phyloP scores from a whole-genome alignment of 2,329 filamentous ascomycete species.

The Ophiocordyceps camponoti-leonardi region DNA sequence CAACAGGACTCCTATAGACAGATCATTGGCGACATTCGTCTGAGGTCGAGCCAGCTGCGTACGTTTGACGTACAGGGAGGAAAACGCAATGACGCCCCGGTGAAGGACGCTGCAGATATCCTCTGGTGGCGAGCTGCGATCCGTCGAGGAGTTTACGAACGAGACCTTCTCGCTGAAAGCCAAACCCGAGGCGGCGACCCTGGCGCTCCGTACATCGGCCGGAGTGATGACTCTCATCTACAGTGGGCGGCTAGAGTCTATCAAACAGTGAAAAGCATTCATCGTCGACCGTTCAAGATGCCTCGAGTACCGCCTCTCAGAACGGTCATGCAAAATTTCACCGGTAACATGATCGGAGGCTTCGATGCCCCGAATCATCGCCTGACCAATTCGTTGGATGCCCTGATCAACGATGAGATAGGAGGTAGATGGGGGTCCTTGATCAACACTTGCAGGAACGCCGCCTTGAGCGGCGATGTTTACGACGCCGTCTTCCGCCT shows the following conservation, averaged over 20 bases:
- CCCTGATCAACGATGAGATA: conserved; percentile 1
- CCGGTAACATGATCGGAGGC: not conserved
- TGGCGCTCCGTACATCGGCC: not conserved
- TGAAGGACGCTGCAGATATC: not conserved
- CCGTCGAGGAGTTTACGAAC: not conserved
- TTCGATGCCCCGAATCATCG: not conserved
- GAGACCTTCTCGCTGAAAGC: not conserved
- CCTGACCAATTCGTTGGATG: not conserved
- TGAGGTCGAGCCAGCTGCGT: not conserved
- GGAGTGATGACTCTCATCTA: not conserved
- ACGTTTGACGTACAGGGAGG: not conserved
- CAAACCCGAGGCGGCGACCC: not conserved
- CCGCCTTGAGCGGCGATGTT: not conserved
- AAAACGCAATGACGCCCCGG: not conserved
- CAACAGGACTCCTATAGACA: not conserved
- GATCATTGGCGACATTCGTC: not conserved
- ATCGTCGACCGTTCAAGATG: not conserved
- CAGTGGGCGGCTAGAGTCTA: not conserved
- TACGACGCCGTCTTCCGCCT: conserved; percentile 1
- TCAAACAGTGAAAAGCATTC: not conserved
- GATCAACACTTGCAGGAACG: conserved; percentile 1
- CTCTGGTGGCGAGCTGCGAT: not conserved
- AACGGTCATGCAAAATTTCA: not conserved
- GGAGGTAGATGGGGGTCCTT: conserved; percentile 1
- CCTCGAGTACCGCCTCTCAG: not conserved